These are phyloP conservation scores for Eucalyptus pauciflora DNA, from an alignment of 345 rosid species.

Conservation along the genomic window DNA sequence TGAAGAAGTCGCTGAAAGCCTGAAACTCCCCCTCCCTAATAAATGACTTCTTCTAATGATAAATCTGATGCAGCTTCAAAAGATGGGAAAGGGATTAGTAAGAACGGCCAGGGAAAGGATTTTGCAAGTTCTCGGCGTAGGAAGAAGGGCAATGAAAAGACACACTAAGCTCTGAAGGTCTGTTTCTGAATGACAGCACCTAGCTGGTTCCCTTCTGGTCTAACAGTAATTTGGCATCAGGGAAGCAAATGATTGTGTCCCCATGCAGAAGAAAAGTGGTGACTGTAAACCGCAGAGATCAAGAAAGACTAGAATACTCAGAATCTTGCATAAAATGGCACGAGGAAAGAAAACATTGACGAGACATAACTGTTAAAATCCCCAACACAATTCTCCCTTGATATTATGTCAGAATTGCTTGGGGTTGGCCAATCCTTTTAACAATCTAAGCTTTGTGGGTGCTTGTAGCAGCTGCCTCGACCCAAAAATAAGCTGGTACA, in stretches of 20 bases:
- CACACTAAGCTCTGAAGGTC: neutral
- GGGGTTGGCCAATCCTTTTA: neutral
- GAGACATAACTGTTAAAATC: neutral
- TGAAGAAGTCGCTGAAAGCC: neutral
- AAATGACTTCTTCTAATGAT: neutral
- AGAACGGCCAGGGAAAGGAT: neutral
- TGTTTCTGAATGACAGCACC: neutral
- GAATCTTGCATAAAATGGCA: neutral
- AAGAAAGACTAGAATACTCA: neutral
- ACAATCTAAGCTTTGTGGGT: neutral
- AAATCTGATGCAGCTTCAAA: neutral
- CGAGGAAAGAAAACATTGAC: neutral
- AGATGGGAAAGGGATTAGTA: neutral
- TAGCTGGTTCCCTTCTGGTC: neutral
- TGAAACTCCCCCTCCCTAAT: neutral
- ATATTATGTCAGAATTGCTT: neutral
- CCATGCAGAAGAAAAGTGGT: neutral
- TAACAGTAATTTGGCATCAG: neutral
- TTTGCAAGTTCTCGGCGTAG: neutral
- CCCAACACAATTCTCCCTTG: neutral
- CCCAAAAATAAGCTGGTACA: neutral
- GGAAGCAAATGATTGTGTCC: neutral
- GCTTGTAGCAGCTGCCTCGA: neutral
- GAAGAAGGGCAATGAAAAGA: neutral
- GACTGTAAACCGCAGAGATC: neutral